phyloP scores from a whole-genome alignment of 139 green algal species.

The Mychonastes homosphaera region DNA sequence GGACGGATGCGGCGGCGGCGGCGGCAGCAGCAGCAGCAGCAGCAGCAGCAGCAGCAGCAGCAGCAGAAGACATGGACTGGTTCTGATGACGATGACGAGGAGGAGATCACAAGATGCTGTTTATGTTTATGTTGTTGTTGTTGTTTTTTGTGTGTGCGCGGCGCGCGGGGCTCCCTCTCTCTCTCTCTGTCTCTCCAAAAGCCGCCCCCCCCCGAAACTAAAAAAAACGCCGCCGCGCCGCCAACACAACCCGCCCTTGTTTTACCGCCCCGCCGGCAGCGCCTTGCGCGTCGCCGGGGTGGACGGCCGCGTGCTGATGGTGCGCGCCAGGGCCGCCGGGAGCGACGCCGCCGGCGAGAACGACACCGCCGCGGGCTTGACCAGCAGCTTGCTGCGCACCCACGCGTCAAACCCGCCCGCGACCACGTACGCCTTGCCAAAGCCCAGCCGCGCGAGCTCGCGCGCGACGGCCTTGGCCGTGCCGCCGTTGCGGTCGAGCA shows the following conservation, averaged over 20 bases:
- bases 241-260: background rate
- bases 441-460: constrained; percentile 55
- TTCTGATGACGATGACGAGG: no score
- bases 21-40: background rate
- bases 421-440: constrained; percentile 42
- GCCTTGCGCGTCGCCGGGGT: constrained; percentile 12
- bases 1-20: background rate
- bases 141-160: no score
- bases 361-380: constrained; percentile 48
- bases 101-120: no score
- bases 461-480: constrained; percentile 52
- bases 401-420: constrained; percentile 62
- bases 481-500: constrained; percentile 68
- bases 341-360: no score
- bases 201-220: no score
- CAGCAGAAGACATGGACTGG: background rate
- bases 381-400: constrained; percentile 68
- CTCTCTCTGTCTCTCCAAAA: no score
- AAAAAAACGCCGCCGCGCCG: no score
- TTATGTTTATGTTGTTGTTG: no score
- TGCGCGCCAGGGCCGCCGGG: constrained; percentile 9
- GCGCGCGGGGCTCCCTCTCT: no score
- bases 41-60: constrained; percentile 1
- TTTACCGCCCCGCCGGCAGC: constrained; percentile 1
- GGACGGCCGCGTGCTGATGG: constrained; percentile 12